These are phyloP conservation scores for Avena atlantica DNA, from an alignment of 176 grass and related monocot genomes.

Conservation along the genomic window DNA sequence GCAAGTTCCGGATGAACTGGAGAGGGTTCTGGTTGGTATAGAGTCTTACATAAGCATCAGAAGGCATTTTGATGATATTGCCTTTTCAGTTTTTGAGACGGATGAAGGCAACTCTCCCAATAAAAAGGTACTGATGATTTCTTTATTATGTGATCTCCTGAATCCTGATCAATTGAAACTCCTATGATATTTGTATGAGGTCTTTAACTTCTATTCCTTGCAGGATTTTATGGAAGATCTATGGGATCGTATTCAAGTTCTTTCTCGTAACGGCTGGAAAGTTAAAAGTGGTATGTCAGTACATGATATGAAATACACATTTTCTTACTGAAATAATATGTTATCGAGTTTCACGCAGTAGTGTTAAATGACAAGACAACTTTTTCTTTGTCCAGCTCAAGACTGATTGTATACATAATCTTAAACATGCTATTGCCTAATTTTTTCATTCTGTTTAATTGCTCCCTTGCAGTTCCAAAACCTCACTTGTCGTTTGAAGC, in stretches of 20 bases:
- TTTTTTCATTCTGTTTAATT: constrained; percentile 37
- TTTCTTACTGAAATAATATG: constrained; percentile 30
- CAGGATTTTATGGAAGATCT: constrained; percentile 99
- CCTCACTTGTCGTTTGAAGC: constrained; percentile 93
- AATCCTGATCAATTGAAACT: constrained; percentile 32
- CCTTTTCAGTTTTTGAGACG: constrained; percentile 84
- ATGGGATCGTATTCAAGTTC: constrained; percentile 86
- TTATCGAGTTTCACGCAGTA: neutral
- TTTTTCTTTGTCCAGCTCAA: constrained; percentile 22
- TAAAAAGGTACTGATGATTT: constrained; percentile 71
- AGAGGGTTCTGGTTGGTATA: constrained; percentile 83
- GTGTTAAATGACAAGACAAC: constrained; percentile 24
- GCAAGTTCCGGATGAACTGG: constrained; percentile 96
- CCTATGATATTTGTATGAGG: constrained; percentile 18
- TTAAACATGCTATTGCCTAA: neutral
- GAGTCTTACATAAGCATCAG: constrained; percentile 92
- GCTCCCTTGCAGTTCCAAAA: constrained; percentile 75
- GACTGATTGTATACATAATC: constrained; percentile 27
- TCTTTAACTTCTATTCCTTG: constrained; percentile 34
- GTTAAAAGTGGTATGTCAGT: constrained; percentile 91
- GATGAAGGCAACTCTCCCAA: constrained; percentile 74
- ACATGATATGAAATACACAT: constrained; percentile 32
- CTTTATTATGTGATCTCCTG: constrained; percentile 37
- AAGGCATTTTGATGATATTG: constrained; percentile 72
- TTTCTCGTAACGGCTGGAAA: constrained; percentile 88